Evolutionary conservation across 352 stramenopile genomes (phyloP), one percentile per base, ranked within the genome.

Genomic region (Globisporangium paroecandrum): DNA sequence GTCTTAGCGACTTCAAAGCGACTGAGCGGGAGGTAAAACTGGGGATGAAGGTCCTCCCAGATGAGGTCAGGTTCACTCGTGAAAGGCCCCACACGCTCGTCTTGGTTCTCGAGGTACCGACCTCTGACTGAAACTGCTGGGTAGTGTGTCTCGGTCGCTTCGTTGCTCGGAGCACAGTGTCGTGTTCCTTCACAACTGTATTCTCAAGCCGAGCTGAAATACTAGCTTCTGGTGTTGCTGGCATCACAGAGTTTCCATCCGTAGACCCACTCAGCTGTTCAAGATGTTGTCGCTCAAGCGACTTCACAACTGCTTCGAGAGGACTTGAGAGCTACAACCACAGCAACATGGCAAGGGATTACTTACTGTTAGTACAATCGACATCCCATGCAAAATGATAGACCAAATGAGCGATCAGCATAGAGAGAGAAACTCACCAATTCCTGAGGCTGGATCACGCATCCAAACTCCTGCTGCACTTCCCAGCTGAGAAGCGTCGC

Each of bases 401-500:
- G 8, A 41, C 34, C 34, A 41, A 41, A 41, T 41, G 34, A 3
- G 15, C 15, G 4, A 46, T 46, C 3, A 32, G 29, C 29, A 13
- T 18, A 15, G 3, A 56, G 24, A 20, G 13, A 41, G 29, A 34
- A 6, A 74, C 67, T 38, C 66, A 79, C 74, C 61, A 75, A 63
- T 4, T 75, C 32, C 0, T 78, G 60, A 25, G 73, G 58, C 3
- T 56, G 46, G 25, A 77, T 70, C 4, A 65, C 12, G 5, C 54
- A 65, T 2, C 32, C 38, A 32, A 74, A 76, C 58, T 25, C 41
- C 6, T 77, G 55, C 18, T 76, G 56, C 10, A 87, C 25, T 38
- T 89, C 74, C 65, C 82, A 79, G 20, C 73, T 66, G 7, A 89
- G 67, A 12, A 89, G 58, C n/a, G 77, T 76, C 25, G 77, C 73